Conservation (phyloP, 352 stramenopile genomes). For the Blastocystis sp. region DNA sequence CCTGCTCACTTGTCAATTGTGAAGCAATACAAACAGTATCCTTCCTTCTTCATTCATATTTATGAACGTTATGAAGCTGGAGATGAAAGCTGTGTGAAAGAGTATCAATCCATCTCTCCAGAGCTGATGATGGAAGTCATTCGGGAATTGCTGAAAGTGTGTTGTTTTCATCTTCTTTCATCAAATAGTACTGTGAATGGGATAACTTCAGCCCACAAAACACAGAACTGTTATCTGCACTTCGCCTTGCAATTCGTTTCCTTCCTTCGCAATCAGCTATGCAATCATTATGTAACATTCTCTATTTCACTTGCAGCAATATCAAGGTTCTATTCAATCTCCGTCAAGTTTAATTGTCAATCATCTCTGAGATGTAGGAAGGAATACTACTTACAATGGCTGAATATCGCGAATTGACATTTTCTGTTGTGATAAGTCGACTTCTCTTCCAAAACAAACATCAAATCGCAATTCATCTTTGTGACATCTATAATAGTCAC, state of each 20-base stretch:
- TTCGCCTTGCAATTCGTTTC: neutral
- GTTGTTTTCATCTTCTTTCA: neutral
- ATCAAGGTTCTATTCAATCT: conserved; percentile 55
- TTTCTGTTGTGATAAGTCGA: conserved; percentile 4
- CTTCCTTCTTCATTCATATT: conserved; percentile 47
- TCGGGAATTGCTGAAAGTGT: neutral
- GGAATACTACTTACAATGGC: conserved; percentile 13
- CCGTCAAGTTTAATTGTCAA: neutral
- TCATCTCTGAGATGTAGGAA: neutral
- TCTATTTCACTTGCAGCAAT: conserved; percentile 55
- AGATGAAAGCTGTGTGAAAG: neutral
- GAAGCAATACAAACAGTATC: neutral
- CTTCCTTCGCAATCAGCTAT: neutral
- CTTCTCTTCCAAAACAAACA: conserved; percentile 47
- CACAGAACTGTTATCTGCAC: neutral
- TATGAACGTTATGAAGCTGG: neutral
- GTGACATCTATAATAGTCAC: conserved; percentile 40
- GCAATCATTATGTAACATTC: conserved; percentile 14
- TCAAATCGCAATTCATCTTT: conserved; percentile 13
- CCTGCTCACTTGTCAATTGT: neutral
- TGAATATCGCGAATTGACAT: conserved; percentile 11
- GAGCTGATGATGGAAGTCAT: conserved; percentile 27
- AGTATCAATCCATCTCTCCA: neutral
- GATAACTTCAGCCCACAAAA: conserved; percentile 42
- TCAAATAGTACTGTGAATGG: conserved; percentile 50